Evolutionary conservation across 192 early-diverging fungal genomes (phyloP).

Genomic region (Irineochytrium annulatum): DNA sequence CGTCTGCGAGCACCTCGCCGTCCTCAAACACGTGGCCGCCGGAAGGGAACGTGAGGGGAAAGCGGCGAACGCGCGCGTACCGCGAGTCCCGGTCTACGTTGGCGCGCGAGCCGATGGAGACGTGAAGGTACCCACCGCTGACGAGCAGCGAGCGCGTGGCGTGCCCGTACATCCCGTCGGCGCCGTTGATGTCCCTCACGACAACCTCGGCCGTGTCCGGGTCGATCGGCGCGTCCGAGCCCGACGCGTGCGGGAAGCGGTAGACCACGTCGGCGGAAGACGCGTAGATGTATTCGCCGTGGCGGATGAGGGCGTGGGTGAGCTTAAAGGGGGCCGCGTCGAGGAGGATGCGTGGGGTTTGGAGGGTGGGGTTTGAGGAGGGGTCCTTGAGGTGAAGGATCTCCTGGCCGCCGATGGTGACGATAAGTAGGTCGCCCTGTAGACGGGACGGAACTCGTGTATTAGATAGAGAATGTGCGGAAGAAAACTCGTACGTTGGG

Average conservation of each 20-base stretch:
- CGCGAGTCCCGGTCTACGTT: conserved; percentile 33
- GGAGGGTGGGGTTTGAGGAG: not conserved
- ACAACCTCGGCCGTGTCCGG: conserved; percentile 2
- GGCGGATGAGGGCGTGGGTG: conserved; percentile 25
- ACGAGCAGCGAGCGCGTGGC: conserved; percentile 28
- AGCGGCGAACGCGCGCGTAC: conserved; percentile 25
- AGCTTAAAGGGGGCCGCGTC: conserved; percentile 18
- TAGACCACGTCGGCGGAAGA: conserved; percentile 24
- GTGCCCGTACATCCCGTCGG: conserved; percentile 20
- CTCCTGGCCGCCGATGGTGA: not conserved
- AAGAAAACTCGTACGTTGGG: too few species aligned
- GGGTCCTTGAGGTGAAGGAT: not conserved
- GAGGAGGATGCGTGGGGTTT: conserved; percentile 6
- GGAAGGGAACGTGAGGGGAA: not conserved
- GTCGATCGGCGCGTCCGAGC: not conserved
- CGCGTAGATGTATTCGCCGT: conserved; percentile 28
- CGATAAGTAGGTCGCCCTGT: not conserved
- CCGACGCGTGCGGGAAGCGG: conserved; percentile 17
- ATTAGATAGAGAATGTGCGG: too few species aligned
- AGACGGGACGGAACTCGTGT: not conserved
- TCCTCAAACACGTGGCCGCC: conserved; percentile 17
- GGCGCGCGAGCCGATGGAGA: conserved; percentile 22
- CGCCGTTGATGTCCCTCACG: conserved; percentile 33
- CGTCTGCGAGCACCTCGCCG: conserved; percentile 24
- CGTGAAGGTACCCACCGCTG: conserved; percentile 22